Evolutionary conservation across 495 filamentous ascomycete species (phyloP), one percentile per base, ranked within the genome.

Genomic region (Barbatosphaeria neglecta): DNA sequence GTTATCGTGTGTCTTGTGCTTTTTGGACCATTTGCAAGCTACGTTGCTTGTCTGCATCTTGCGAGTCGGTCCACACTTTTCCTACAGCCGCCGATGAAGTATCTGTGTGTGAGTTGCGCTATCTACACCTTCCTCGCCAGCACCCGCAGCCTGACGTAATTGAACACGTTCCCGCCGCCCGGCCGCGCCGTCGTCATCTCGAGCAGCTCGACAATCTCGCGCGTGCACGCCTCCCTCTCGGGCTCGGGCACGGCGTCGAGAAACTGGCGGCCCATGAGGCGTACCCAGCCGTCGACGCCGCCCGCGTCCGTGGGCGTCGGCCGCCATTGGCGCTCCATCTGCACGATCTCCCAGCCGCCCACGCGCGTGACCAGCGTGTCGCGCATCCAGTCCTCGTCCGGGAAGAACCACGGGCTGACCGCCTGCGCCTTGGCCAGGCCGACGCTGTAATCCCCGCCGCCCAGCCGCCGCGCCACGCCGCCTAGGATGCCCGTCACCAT

Each of bases 381-480:
- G 70, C 72, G 77, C 23, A 53, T 35, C 72, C 72, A 76, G 0
- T 50, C 57, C 49, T 78, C 80, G 27, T 77, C 79, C 0, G 84
- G 80, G 55, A 88, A 88, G 52, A 82, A 85, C 85, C 86, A 90
- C 16, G 84, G 84, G 47, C 69, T 68, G 1, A 63, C 67, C 47
- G 63, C 75, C 37, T 63, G 48, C 0, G 73, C 78, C 25, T 58
- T 47, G 20, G 63, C 60, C 0, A 82, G 41, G 0, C 73, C 61
- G 9, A n/a, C 31, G 9, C 28, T 11, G 28, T 3, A 11, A 13
- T 8, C 13, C 13, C 31, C 31, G 31, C 9, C 28, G 9, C 9
- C 31, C 0, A 84, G 52, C 0, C 82, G 73, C 1, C 75, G 66
- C 22, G 67, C 68, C 3, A 82, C 58, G 8, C 70, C 72, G 0